These are phyloP conservation scores for Streptanthus diversifolius DNA, from an alignment of 345 rosid genomes.

Conservation along the genomic window DNA sequence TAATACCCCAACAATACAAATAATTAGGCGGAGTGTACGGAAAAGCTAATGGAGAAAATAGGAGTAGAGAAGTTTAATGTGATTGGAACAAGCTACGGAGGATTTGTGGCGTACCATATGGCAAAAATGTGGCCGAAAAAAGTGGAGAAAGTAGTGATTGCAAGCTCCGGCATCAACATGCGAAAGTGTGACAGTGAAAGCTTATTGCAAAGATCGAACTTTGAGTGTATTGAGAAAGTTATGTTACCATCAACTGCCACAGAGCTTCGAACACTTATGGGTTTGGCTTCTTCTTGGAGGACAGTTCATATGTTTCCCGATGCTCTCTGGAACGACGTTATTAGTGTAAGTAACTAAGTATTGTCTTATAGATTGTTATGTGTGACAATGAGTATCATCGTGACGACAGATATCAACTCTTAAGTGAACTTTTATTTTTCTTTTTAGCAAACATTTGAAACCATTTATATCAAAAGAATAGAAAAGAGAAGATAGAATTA, in stretches of 20 bases:
- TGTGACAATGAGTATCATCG: neutral
- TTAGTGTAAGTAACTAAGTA: slow-evolving; percentile 44
- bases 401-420: neutral
- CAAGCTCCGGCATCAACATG: slow-evolving; percentile 77
- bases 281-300: slow-evolving; percentile 42
- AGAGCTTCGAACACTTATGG: slow-evolving; percentile 51
- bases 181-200: slow-evolving; percentile 46
- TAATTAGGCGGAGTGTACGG: slow-evolving; percentile 49
- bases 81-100: slow-evolving; percentile 89
- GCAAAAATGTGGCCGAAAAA: slow-evolving; percentile 67
- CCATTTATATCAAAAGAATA: slow-evolving; percentile 58
- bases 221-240: slow-evolving; percentile 50
- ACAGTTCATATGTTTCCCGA: slow-evolving; percentile 46
- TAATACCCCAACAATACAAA: neutral
- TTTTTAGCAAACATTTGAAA: slow-evolving; percentile 3
- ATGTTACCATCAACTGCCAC: slow-evolving; percentile 67
- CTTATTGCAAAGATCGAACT: slow-evolving; percentile 45
- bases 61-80: slow-evolving; percentile 49
- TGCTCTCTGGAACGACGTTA: slow-evolving; percentile 52
- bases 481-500: slow-evolving; percentile 69
- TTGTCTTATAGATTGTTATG: neutral
- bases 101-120: slow-evolving; percentile 78
- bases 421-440: neutral
- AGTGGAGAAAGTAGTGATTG: slow-evolving; percentile 78
- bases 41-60: slow-evolving; percentile 48